These are phyloP conservation scores for Ustilago esculenta DNA, from an alignment of 1,284 basidiomycete species.

Conservation along the genomic window DNA sequence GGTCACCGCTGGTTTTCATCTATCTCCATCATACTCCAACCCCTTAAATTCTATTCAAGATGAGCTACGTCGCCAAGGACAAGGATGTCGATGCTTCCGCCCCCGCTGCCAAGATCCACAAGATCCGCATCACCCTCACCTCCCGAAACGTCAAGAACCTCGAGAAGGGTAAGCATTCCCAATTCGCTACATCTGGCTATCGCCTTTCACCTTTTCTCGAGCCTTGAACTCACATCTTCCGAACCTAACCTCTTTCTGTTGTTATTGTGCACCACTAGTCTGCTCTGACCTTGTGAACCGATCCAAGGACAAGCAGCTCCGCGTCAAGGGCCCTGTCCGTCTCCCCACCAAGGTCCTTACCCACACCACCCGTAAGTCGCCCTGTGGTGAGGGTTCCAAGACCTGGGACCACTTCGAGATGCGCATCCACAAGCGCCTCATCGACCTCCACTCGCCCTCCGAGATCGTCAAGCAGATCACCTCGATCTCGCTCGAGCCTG, in stretches of 20 bases:
- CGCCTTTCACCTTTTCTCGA: neutral
- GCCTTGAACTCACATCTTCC: neutral
- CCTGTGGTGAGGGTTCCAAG: constrained; percentile 95
- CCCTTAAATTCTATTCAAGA: constrained; percentile 71
- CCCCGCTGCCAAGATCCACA: constrained; percentile 92
- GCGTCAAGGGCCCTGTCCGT: constrained; percentile 98
- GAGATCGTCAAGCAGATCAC: constrained; percentile 99
- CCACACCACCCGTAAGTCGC: constrained; percentile 86
- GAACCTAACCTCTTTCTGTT: neutral
- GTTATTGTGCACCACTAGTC: constrained; percentile 72
- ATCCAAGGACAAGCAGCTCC: constrained; percentile 99
- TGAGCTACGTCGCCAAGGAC: constrained; percentile 99
- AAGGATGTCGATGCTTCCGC: constrained; percentile 80
- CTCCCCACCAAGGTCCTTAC: constrained; percentile 98
- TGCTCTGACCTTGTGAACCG: constrained; percentile 95
- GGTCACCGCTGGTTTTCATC: constrained; percentile 70
- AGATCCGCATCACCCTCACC: constrained; percentile 99
- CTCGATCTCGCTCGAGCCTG: constrained; percentile 96
- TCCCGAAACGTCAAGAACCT: constrained; percentile 97
- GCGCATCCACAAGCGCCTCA: constrained; percentile 99
- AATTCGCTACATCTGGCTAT: neutral
- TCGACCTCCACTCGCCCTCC: constrained; percentile 97
- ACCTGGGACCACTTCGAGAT: constrained; percentile 99
- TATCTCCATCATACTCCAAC: constrained; percentile 69
- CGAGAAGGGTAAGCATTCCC: constrained; percentile 83